Evolutionary conservation across 495 filamentous ascomycete species (phyloP).

Genomic region (Choiromyces venosus): DNA sequence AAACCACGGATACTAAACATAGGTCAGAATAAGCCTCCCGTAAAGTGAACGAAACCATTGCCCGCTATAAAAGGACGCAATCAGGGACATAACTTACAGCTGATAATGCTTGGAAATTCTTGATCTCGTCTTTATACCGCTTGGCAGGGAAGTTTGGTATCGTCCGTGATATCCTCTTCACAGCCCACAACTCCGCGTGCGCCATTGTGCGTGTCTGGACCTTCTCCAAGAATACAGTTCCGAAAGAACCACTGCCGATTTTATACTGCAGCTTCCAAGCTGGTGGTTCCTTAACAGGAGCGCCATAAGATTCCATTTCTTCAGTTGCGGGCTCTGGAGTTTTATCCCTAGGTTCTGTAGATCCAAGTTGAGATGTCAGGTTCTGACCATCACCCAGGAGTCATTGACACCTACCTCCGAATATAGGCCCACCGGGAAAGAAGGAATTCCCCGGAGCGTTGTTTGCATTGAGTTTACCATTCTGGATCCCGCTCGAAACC

Average conservation of each 20-base stretch:
- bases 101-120: neutral
- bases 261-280: neutral
- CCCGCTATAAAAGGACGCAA: neutral
- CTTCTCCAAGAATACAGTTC: neutral
- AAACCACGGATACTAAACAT: neutral
- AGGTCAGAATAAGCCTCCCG: neutral
- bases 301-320: neutral
- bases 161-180: neutral
- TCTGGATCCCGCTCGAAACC: too few relatives aligned
- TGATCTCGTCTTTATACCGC: neutral
- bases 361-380: neutral
- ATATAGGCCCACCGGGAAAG: neutral
- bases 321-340: neutral
- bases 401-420: neutral
- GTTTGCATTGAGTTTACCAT: too few relatives aligned
- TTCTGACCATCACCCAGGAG: neutral
- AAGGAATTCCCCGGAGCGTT: neutral
- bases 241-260: neutral
- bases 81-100: neutral
- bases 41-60: neutral
- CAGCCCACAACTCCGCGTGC: neutral
- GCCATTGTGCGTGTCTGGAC: neutral
- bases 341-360: neutral
- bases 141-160: neutral
- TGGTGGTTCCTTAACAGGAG: neutral